phyloP scores from a whole-genome alignment of 2,329 filamentous ascomycete species.

The Fusarium gaditjirri region DNA sequence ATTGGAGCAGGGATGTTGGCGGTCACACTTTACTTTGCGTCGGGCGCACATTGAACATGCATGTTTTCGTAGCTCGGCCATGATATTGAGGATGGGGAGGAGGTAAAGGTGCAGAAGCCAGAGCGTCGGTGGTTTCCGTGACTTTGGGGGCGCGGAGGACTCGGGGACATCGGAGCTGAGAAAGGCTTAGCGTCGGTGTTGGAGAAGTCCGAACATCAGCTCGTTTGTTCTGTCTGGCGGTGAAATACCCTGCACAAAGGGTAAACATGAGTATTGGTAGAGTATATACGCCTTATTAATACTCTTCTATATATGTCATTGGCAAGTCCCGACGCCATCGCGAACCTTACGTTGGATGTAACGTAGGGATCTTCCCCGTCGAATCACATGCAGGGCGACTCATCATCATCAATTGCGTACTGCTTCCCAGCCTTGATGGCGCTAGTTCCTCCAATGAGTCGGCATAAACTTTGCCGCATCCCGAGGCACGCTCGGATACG shows the following conservation, averaged over 20 bases:
- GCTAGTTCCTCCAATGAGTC: not conserved
- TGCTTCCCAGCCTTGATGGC: not conserved
- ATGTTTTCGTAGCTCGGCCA: conserved; percentile 7
- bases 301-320: not conserved
- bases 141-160: not conserved
- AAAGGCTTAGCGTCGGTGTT: not conserved
- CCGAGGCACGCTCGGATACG: not conserved
- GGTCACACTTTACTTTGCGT: conserved; percentile 51
- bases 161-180: not conserved
- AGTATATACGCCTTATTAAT: no score
- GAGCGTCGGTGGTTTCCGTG: not conserved
- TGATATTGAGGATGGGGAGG: not conserved
- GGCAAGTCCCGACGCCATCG: not conserved
- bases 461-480: not conserved
- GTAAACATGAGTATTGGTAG: no score
- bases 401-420: not conserved
- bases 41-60: conserved; percentile 37
- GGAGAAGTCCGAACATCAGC: not conserved
- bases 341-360: not conserved
- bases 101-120: not conserved
- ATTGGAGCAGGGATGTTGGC: conserved; percentile 55
- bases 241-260: no score
- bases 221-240: not conserved
- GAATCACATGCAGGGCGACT: not conserved
- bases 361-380: not conserved